A percentile compares a stretch with the other conserved stretches of the same genome.
phyloP scores from a whole-genome alignment of 306 rosid species.

The Rosa rugosa region DNA sequence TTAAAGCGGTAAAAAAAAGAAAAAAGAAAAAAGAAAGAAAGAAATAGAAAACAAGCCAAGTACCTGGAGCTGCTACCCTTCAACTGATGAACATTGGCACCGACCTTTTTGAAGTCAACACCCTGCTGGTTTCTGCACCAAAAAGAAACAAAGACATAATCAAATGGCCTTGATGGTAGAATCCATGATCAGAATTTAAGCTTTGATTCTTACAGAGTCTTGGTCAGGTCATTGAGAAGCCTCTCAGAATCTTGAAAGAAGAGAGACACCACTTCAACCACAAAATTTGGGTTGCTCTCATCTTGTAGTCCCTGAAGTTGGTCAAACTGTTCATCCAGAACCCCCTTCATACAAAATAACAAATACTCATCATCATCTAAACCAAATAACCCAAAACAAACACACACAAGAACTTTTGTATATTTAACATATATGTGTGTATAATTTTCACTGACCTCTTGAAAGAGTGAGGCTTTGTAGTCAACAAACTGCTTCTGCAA shows the following conservation, averaged over 20 bases:
- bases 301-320: slow-evolving; percentile 74
- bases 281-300: slow-evolving; percentile 82
- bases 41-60: neutral
- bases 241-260: slow-evolving; percentile 73
- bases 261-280: slow-evolving; percentile 74
- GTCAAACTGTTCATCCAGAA: slow-evolving; percentile 69
- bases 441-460: slow-evolving; percentile 48
- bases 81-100: slow-evolving; percentile 75
- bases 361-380: slow-evolving; percentile 14
- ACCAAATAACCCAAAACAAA: slow-evolving; percentile 2
- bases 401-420: neutral
- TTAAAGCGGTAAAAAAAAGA: neutral
- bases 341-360: slow-evolving; percentile 42
- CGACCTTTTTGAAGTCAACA: slow-evolving; percentile 65
- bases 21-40: neutral
- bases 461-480: slow-evolving; percentile 58
- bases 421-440: neutral
- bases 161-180: slow-evolving; percentile 2
- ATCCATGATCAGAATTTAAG: slow-evolving; percentile 3
- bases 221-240: slow-evolving; percentile 59
- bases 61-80: slow-evolving; percentile 98
- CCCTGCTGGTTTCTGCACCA: slow-evolving; percentile 49
- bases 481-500: slow-evolving; percentile 54
- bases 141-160: neutral
- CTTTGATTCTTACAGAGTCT: slow-evolving; percentile 47